Evolutionary conservation across 805 yeast species (phyloP), one percentile per base, ranked within the genome.

Genomic region (Grigorovia jiainica): DNA sequence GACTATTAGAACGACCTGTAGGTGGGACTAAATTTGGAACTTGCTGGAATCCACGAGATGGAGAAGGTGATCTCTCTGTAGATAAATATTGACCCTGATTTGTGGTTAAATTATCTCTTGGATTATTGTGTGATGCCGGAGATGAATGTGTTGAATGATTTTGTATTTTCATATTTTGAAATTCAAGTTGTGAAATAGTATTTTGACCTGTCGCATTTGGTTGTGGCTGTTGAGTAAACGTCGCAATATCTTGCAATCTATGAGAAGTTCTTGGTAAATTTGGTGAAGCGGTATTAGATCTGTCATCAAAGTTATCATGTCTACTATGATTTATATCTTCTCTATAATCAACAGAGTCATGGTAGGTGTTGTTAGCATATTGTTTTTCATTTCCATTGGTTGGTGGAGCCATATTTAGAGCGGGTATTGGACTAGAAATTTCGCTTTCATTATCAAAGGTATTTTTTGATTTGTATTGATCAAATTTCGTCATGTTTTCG

Each of bases 401-500:
- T 17, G 43, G 41, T 11, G 40, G 31, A 13, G 34, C 44, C 10
- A 49, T n/a, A 16, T 43, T 45, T 18, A 50, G 34, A 9, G 54
- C 48, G 10, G 43, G 49, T 23, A 47, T 41, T 16, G 43, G 45
- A 37, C 53, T 49, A 7, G 48, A 44, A 7, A 42, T 37, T 10
- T 47, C 35, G 17, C 48, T 45, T 25, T 41, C 46, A 5, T 32
- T 41, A 27, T 49, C 50, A 11, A 40, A 38, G 6, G 11, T 10
- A 9, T 51, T 55, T 32, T 40, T 39, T 5, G 58, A 59, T 29
- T 55, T 51, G 48, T 60, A 54, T 43, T 52, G 43, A 43, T 60
- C 57, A 33, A 55, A 56, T 43, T 53, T 58, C 2, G 60, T 55
- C 36, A 55, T 40, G 17, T 51, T 43, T 41, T 54, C 61, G 33